These are phyloP conservation scores for Ophiostoma populinum DNA, from an alignment of 2,329 filamentous ascomycete genomes.

Conservation along the genomic window DNA sequence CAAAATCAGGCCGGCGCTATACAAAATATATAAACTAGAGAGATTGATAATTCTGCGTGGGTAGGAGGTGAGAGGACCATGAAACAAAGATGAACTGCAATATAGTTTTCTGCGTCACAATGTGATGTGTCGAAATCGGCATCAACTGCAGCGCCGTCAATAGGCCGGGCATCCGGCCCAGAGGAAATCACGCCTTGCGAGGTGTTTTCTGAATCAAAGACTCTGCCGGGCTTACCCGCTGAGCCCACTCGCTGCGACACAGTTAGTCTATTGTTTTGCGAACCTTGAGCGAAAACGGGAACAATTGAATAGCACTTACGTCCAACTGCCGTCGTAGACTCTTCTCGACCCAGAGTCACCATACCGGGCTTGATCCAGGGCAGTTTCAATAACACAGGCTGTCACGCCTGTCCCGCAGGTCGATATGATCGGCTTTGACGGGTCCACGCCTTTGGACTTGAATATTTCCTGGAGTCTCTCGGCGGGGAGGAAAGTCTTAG, in stretches of 20 bases:
- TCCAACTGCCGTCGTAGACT: conserved; percentile 96
- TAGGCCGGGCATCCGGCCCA: too few relatives aligned
- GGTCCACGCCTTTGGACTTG: conserved; percentile 61
- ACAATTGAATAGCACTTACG: conserved; percentile 40
- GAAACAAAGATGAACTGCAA: too few relatives aligned
- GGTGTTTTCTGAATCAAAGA: conserved; percentile 8
- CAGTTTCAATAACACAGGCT: conserved; percentile 77
- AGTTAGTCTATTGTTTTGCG: neutral
- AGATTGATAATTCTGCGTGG: too few relatives aligned
- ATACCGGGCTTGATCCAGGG: conserved; percentile 61
- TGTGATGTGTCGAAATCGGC: too few relatives aligned
- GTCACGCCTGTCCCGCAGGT: conserved; percentile 92
- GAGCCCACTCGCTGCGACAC: conserved; percentile 11
- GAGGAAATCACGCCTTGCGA: too few relatives aligned
- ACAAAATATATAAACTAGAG: too few relatives aligned
- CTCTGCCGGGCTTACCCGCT: conserved; percentile 10
- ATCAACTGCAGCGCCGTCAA: too few relatives aligned
- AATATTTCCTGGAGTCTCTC: conserved; percentile 63
- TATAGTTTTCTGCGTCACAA: too few relatives aligned
- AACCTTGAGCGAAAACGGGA: neutral
- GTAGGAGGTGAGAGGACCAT: too few relatives aligned
- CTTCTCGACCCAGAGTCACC: conserved; percentile 48
- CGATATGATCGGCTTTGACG: conserved; percentile 63
- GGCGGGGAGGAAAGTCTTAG: conserved; percentile 59
- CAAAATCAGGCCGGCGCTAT: too few relatives aligned